phyloP scores from a whole-genome alignment of 23 red algal genomes.

The Gracilariopsis chorda region DNA sequence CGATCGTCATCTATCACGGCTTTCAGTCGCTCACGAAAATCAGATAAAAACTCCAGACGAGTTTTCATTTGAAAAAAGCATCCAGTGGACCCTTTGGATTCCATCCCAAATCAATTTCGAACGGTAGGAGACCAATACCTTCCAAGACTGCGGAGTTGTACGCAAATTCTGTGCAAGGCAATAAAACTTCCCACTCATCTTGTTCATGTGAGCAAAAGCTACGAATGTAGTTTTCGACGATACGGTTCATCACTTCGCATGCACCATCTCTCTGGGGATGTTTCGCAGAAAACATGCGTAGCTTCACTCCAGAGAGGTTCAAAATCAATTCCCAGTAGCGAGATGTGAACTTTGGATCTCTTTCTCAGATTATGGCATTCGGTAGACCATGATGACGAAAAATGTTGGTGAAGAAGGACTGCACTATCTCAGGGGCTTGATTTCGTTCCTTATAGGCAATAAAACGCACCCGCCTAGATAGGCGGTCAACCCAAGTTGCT shows the following conservation, averaged over 20 bases:
- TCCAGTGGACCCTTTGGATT: neutral
- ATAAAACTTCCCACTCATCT: neutral
- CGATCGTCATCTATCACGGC: neutral
- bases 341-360: constrained; percentile 1
- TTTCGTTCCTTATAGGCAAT: neutral
- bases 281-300: neutral
- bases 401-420: neutral
- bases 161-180: neutral
- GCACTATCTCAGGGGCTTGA: neutral
- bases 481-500: neutral
- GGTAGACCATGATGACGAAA: neutral
- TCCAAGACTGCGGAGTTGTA: neutral
- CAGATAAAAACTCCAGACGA: neutral
- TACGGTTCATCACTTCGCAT: no score
- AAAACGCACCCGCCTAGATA: neutral
- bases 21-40: neutral
- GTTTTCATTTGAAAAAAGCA: neutral
- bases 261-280: neutral
- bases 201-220: neutral
- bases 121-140: neutral
- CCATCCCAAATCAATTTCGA: neutral
- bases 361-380: neutral
- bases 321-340: no score
- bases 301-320: neutral
- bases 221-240: neutral